These are phyloP conservation scores for Pseudisothecium myosuroides DNA, from an alignment of 225 moss, liverwort and hornwort genomes.

Conservation along the genomic window DNA sequence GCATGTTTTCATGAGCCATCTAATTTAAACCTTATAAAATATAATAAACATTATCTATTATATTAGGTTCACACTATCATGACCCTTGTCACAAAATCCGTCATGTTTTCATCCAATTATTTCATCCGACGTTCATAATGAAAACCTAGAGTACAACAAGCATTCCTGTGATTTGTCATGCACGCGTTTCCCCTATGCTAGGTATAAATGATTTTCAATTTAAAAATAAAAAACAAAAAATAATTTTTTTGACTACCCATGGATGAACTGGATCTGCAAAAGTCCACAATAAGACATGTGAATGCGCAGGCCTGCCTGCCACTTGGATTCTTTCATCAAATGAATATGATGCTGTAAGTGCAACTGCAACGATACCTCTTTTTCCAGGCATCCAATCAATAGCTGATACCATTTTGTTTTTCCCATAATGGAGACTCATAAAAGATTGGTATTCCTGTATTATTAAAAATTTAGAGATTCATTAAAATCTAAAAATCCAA, in stretches of 20 bases:
- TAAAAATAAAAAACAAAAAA: neutral
- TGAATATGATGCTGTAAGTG: conserved; percentile 56
- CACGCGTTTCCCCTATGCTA: neutral
- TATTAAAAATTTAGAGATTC: neutral
- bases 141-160: accelerated
- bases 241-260: conserved; percentile 41
- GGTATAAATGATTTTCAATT: too few species aligned
- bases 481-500: too few species aligned
- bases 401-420: conserved; percentile 83
- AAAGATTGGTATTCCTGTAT: conserved; percentile 78
- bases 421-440: conserved; percentile 68
- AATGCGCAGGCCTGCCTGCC: conserved; percentile 48
- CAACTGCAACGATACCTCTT: conserved; percentile 63
- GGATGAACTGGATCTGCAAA: conserved; percentile 83
- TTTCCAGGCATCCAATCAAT: conserved; percentile 96
- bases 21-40: neutral
- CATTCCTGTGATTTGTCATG: neutral
- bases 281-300: conserved; percentile 79
- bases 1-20: neutral
- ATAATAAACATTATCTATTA: neutral
- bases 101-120: neutral
- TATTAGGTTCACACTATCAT: accelerated
- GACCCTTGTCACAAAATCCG: accelerated
- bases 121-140: neutral
- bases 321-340: conserved; percentile 79